These are phyloP conservation scores for Ascoidea rubescens DNA, from an alignment of 805 yeast species.

Conservation along the genomic window DNA sequence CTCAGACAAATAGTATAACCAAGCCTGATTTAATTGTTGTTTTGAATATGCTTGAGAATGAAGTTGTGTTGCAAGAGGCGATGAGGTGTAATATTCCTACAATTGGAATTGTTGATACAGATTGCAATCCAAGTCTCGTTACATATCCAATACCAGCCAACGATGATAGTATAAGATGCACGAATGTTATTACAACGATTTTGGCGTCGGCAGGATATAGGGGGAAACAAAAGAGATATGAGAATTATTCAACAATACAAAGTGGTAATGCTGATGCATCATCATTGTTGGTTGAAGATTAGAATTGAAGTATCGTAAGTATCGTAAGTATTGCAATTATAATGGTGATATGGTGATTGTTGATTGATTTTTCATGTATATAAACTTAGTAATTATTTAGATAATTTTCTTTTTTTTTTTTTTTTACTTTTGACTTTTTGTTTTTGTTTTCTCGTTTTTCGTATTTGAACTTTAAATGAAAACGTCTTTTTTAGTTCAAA, in stretches of 20 bases:
- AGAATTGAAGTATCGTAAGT: too few relatives aligned
- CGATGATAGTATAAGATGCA: slow-evolving; percentile 79
- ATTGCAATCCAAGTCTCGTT: slow-evolving; percentile 77
- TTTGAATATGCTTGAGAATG: slow-evolving; percentile 78
- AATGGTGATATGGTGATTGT: too few relatives aligned
- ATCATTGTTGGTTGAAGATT: too few relatives aligned
- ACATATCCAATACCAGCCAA: slow-evolving; percentile 96
- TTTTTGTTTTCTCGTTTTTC: too few relatives aligned
- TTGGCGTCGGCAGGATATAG: slow-evolving; percentile 73
- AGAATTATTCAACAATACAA: too few relatives aligned
- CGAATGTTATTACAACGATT: slow-evolving; percentile 69
- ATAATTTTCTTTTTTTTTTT: too few relatives aligned
- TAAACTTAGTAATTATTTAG: slow-evolving; percentile 2
- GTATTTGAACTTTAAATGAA: too few relatives aligned
- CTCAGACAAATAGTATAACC: slow-evolving; percentile 36
- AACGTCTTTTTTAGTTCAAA: too few relatives aligned
- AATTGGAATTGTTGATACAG: slow-evolving; percentile 87
- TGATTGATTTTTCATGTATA: too few relatives aligned
- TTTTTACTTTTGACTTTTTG: too few relatives aligned
- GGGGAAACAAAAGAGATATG: slow-evolving; percentile 47
- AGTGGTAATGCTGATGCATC: too few relatives aligned
- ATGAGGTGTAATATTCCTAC: slow-evolving; percentile 76
- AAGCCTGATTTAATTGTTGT: slow-evolving; percentile 85
- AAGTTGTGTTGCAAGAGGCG: slow-evolving; percentile 72
- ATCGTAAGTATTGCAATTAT: too few relatives aligned